A percentile compares a stretch with the other conserved stretches of the same genome.
These are phyloP conservation scores for Zea mays DNA, from an alignment of 176 grass and related monocot species.

Conservation along the genomic window DNA sequence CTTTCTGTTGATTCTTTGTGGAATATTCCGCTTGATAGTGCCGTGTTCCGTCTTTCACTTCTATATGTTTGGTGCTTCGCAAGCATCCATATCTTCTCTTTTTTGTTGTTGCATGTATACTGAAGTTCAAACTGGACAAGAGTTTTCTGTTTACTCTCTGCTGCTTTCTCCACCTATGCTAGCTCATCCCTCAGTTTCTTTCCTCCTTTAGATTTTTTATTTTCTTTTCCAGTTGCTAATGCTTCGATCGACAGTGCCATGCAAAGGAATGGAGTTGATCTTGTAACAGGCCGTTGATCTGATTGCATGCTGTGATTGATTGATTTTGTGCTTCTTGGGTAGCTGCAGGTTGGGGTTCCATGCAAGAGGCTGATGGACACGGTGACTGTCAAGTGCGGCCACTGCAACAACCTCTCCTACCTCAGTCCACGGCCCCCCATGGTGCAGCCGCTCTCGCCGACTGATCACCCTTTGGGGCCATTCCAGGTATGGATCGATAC, in stretches of 20 bases:
- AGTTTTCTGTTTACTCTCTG: slow-evolving; percentile 14
- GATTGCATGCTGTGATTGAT: slow-evolving; percentile 43
- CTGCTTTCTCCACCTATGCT: background rate
- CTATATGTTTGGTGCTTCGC: slow-evolving; percentile 34
- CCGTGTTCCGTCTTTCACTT: slow-evolving; percentile 43
- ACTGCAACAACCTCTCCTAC: slow-evolving; percentile 90
- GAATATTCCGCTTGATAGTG: slow-evolving; percentile 36
- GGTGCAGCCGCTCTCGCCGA: slow-evolving; percentile 64
- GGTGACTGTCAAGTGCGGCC: slow-evolving; percentile 85
- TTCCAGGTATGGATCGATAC: slow-evolving; percentile 35
- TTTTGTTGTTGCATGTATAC: slow-evolving; percentile 34
- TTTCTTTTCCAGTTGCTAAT: background rate
- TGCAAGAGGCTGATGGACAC: slow-evolving; percentile 89
- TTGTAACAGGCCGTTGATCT: background rate
- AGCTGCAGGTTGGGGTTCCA: slow-evolving; percentile 92
- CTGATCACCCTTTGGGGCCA: slow-evolving; percentile 57
- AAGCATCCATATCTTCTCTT: slow-evolving; percentile 22
- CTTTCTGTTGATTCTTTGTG: slow-evolving; percentile 27
- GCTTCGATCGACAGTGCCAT: slow-evolving; percentile 21
- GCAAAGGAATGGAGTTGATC: slow-evolving; percentile 16
- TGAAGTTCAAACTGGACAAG: slow-evolving; percentile 29
- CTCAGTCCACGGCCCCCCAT: slow-evolving; percentile 60
- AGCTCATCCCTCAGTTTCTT: background rate
- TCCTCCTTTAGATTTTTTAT: background rate
- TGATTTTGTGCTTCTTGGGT: slow-evolving; percentile 49